phyloP scores from a whole-genome alignment of 495 filamentous ascomycete species.

The Chaetomium tenue region DNA sequence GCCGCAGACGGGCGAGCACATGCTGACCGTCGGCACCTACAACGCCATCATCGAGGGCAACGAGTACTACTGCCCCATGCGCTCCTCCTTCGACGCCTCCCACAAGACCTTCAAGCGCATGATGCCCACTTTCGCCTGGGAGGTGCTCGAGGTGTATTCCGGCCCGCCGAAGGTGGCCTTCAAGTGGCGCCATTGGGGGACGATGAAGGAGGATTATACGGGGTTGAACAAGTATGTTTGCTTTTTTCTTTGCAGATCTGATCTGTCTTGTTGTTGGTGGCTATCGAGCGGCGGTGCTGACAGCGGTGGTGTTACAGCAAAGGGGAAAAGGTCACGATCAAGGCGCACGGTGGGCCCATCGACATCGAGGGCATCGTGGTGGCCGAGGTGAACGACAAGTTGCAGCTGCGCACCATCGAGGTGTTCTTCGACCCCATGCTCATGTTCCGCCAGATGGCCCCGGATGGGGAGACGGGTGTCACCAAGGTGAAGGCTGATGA shows the following conservation, averaged over 20 bases:
- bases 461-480: conserved; percentile 20
- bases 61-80: conserved; percentile 59
- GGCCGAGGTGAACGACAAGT: conserved; percentile 57
- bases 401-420: conserved; percentile 56
- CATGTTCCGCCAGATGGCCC: conserved; percentile 65
- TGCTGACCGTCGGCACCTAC: conserved; percentile 66
- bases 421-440: conserved; percentile 64
- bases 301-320: conserved; percentile 38
- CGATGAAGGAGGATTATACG: conserved; percentile 62
- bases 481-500: conserved; percentile 18
- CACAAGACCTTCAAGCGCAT: conserved; percentile 68
- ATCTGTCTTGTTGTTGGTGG: neutral
- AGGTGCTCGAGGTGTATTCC: conserved; percentile 63
- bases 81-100: conserved; percentile 56
- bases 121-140: conserved; percentile 71
- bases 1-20: conserved; percentile 56
- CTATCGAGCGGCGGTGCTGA: neutral
- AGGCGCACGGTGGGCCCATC: conserved; percentile 52
- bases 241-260: conserved; percentile 6
- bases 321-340: conserved; percentile 58
- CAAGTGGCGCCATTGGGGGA: conserved; percentile 65
- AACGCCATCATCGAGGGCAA: conserved; percentile 62
- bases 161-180: conserved; percentile 60
- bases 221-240: conserved; percentile 56
- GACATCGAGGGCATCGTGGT: conserved; percentile 55